Percentiles rank a stretch among this genome's conserved stretches.
Evolutionary conservation across 2,329 filamentous ascomycete genomes (phyloP).

Genomic region (Neofusicoccum umdonicola): DNA sequence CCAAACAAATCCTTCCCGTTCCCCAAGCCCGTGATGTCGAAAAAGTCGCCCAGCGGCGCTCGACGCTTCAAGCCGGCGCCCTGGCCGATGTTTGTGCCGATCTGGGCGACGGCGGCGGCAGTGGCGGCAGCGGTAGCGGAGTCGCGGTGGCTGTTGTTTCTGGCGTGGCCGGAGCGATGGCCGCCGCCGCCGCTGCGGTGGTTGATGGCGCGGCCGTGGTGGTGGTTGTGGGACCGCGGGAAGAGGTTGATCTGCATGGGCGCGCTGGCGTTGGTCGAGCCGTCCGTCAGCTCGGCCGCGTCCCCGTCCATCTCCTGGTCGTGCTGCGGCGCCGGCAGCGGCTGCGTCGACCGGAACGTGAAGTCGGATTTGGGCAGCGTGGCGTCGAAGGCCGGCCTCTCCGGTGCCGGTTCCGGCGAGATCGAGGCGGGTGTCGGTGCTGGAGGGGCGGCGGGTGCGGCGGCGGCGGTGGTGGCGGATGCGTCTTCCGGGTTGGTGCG

Average conservation of each 20-base stretch:
- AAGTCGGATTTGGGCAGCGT: slow-evolving; percentile 49
- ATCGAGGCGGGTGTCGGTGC: background rate
- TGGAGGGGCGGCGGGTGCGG: background rate
- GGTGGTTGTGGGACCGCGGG: slow-evolving; percentile 23
- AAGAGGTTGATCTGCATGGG: slow-evolving; percentile 22
- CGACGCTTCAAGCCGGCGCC: slow-evolving; percentile 71
- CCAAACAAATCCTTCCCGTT: slow-evolving; percentile 56
- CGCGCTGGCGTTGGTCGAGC: slow-evolving; percentile 28
- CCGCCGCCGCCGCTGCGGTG: slow-evolving; percentile 29
- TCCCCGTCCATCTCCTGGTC: slow-evolving; percentile 54
- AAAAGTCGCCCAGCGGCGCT: slow-evolving; percentile 72
- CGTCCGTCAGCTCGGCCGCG: slow-evolving; percentile 55
- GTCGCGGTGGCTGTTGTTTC: background rate
- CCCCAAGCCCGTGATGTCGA: slow-evolving; percentile 65
- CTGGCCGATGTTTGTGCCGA: slow-evolving; percentile 48
- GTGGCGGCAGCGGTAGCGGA: background rate
- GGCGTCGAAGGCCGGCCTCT: slow-evolving; percentile 18
- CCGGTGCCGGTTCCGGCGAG: slow-evolving; percentile 16
- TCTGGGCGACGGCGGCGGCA: background rate
- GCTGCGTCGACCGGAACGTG: slow-evolving; percentile 65
- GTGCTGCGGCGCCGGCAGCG: slow-evolving; percentile 50
- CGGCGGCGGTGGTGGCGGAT: slow-evolving; percentile 3
- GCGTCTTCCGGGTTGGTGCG: slow-evolving; percentile 18
- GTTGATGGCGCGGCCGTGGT: slow-evolving; percentile 44
- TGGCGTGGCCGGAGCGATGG: slow-evolving; percentile 16